Evolutionary conservation across 1,284 basidiomycete genomes (phyloP).

Genomic region (Sphagnurus paluster): DNA sequence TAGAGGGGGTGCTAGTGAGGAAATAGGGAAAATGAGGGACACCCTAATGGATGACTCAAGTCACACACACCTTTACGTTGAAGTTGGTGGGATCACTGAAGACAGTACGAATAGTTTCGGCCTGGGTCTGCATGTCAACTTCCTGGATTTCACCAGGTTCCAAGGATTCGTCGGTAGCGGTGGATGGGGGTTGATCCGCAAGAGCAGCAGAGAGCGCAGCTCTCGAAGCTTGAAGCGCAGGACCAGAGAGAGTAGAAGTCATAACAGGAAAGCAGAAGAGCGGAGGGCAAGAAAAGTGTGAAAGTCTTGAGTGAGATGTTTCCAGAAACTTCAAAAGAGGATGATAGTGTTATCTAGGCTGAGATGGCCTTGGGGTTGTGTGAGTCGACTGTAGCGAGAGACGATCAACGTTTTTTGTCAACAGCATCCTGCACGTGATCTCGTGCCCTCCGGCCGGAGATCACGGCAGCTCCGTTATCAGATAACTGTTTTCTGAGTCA

Average conservation of each 20-base stretch:
- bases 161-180: slow-evolving; percentile 36
- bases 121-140: slow-evolving; percentile 77
- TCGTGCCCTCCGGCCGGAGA: neutral
- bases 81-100: slow-evolving; percentile 88
- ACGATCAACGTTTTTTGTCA: slow-evolving; percentile 18
- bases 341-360: slow-evolving; percentile 14
- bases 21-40: slow-evolving; percentile 11
- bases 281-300: slow-evolving; percentile 1
- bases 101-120: slow-evolving; percentile 84
- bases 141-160: slow-evolving; percentile 81
- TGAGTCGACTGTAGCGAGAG: slow-evolving; percentile 3
- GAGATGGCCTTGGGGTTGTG: slow-evolving; percentile 6
- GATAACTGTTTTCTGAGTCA: slow-evolving; percentile 14
- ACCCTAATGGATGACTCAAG: neutral
- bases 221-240: slow-evolving; percentile 71
- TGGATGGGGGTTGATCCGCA: slow-evolving; percentile 49
- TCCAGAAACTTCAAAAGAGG: slow-evolving; percentile 9
- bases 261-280: slow-evolving; percentile 23
- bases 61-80: slow-evolving; percentile 78
- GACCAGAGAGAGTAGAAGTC: slow-evolving; percentile 52
- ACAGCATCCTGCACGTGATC: slow-evolving; percentile 18
- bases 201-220: slow-evolving; percentile 72
- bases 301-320: slow-evolving; percentile 6
- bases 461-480: slow-evolving; percentile 16
- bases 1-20: slow-evolving; percentile 83